phyloP scores from a whole-genome alignment of 2,329 filamentous ascomycete genomes.

The Scorias spongiosa region DNA sequence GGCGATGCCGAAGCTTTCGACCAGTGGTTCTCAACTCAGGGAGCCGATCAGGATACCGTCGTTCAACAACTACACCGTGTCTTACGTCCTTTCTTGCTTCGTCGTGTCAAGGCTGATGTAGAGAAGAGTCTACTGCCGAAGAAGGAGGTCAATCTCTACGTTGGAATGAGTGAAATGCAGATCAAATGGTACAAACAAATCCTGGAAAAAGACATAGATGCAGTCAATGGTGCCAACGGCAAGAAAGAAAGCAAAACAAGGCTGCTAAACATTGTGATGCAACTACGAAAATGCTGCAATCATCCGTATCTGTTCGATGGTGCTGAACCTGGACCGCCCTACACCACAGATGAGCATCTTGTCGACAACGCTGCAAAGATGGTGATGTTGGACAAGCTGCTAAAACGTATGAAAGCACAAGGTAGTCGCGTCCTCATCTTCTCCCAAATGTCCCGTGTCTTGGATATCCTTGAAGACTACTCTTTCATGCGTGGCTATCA shows the following conservation, averaged over 20 bases:
- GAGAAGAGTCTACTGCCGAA: constrained; percentile 96
- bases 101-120: constrained; percentile 92
- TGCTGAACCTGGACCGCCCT: constrained; percentile 89
- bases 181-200: constrained; percentile 99
- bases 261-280: constrained; percentile 97
- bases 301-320: constrained; percentile 97
- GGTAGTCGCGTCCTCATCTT: constrained; percentile 96
- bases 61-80: constrained; percentile 93
- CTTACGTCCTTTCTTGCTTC: constrained; percentile 79
- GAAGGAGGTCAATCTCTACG: constrained; percentile 92
- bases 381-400: constrained; percentile 85
- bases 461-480: constrained; percentile 96
- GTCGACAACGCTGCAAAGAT: constrained; percentile 93
- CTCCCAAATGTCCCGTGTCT: constrained; percentile 94
- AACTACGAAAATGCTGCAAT: constrained; percentile 96
- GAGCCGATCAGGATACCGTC: constrained; percentile 82
- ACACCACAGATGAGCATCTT: constrained; percentile 94
- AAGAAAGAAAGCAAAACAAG: constrained; percentile 97
- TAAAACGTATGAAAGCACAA: constrained; percentile 67
- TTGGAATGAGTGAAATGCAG: constrained; percentile 99
- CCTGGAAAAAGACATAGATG: constrained; percentile 95
- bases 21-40: constrained; percentile 90
- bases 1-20: constrained; percentile 94
- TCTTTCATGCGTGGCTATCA: constrained; percentile 90
- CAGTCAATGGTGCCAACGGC: constrained; percentile 88